phyloP scores from a whole-genome alignment of 1,284 basidiomycete species.

The Apiotrichum siamense region DNA sequence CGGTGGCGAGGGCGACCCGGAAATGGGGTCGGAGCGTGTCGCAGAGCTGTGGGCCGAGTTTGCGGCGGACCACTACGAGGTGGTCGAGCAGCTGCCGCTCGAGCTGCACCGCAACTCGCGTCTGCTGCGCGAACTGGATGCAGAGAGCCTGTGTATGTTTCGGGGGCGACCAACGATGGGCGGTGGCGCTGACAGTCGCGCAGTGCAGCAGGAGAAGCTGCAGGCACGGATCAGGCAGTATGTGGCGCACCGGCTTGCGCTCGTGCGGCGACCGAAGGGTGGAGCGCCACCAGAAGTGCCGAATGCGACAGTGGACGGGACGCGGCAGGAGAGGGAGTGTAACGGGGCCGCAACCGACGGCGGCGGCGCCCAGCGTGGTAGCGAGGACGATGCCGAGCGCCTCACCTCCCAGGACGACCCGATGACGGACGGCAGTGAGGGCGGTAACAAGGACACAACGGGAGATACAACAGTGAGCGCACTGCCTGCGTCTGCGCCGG shows the following conservation, averaged over 20 bases:
- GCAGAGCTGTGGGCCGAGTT: conserved; percentile 66
- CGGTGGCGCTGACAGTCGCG: not conserved
- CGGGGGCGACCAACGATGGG: not conserved
- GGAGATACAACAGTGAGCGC: too few relatives aligned
- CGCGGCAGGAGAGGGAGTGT: too few relatives aligned
- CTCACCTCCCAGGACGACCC: too few relatives aligned
- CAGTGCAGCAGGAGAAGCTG: conserved; percentile 37
- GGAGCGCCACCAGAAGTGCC: too few relatives aligned
- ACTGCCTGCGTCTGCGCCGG: too few relatives aligned
- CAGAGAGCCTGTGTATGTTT: conserved; percentile 59
- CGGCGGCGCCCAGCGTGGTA: too few relatives aligned
- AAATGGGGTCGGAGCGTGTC: conserved; percentile 25
- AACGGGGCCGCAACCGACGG: too few relatives aligned
- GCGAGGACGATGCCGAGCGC: too few relatives aligned
- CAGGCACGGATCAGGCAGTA: conserved; percentile 36
- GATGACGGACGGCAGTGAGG: too few relatives aligned
- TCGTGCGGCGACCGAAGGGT: too few relatives aligned
- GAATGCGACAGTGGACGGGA: too few relatives aligned
- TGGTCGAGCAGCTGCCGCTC: conserved; percentile 78
- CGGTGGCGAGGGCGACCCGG: conserved; percentile 1
- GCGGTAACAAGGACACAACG: too few relatives aligned
- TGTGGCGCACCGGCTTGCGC: conserved; percentile 18
- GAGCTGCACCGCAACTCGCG: conserved; percentile 73
- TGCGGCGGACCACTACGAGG: conserved; percentile 72
- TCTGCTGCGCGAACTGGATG: conserved; percentile 74